These are phyloP conservation scores for Neurospora intermedia DNA, from an alignment of 495 filamentous ascomycete species.

Conservation along the genomic window DNA sequence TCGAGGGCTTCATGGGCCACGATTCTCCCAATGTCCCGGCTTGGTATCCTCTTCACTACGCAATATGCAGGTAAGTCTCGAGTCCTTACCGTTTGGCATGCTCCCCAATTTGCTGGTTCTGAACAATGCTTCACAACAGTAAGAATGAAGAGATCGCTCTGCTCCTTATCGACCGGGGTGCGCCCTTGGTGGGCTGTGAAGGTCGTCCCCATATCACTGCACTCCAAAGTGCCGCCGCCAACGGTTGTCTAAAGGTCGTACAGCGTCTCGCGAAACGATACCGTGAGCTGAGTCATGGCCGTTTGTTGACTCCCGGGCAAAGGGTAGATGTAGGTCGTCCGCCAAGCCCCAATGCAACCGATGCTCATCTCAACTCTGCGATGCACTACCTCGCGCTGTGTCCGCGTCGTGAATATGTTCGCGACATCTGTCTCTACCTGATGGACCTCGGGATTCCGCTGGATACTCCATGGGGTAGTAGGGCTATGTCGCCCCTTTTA, in stretches of 20 bases:
- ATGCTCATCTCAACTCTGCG: neutral
- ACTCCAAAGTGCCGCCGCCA: constrained; percentile 1
- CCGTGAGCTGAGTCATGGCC: neutral
- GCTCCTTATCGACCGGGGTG: constrained; percentile 4
- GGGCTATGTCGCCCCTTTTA: neutral
- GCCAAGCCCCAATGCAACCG: neutral
- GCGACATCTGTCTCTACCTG: neutral
- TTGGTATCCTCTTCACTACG: constrained; percentile 5
- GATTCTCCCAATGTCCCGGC: neutral
- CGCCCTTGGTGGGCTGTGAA: neutral
- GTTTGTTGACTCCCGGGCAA: neutral
- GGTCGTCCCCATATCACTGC: neutral
- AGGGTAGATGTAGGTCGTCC: neutral
- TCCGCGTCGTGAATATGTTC: neutral
- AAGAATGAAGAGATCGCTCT: neutral
- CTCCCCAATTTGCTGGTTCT: neutral
- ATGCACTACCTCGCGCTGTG: constrained; percentile 4
- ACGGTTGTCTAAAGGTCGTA: constrained; percentile 2
- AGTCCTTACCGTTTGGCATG: neutral
- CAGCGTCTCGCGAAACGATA: neutral
- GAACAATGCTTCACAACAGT: neutral
- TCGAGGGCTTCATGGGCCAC: neutral
- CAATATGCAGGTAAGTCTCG: constrained; percentile 1
- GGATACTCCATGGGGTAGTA: neutral
- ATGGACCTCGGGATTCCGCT: neutral